Percentiles rank a stretch among this genome's conserved stretches.
These are phyloP conservation scores for Penicillium hordei DNA, from an alignment of 2,329 filamentous ascomycete species.

Conservation along the genomic window DNA sequence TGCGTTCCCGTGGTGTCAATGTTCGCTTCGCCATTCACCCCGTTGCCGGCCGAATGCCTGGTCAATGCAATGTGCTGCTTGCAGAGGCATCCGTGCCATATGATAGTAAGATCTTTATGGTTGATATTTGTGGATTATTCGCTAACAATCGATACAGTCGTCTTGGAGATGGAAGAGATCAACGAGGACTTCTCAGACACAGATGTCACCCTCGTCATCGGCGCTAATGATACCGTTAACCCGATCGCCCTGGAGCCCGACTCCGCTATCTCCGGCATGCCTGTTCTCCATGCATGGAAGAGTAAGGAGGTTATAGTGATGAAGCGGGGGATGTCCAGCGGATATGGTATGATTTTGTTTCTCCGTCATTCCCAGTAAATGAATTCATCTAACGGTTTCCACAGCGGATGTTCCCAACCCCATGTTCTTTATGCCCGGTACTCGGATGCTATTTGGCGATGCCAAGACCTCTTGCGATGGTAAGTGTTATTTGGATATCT, in stretches of 20 bases:
- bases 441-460: conserved; percentile 90
- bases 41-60: conserved; percentile 87
- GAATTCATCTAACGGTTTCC: conserved; percentile 7
- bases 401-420: conserved; percentile 84
- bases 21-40: conserved; percentile 90
- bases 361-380: not conserved
- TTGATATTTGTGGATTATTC: too few species aligned
- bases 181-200: conserved; percentile 88
- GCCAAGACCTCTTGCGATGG: conserved; percentile 81
- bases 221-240: conserved; percentile 90
- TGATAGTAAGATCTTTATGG: conserved; percentile 55
- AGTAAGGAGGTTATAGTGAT: conserved; percentile 90
- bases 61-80: conserved; percentile 86
- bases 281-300: conserved; percentile 89
- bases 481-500: conserved; percentile 41
- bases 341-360: conserved; percentile 66
- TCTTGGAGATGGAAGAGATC: conserved; percentile 94
- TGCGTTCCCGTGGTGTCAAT: conserved; percentile 73
- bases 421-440: conserved; percentile 89
- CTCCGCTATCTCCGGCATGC: conserved; percentile 86
- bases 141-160: conserved; percentile 49
- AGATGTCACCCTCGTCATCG: conserved; percentile 83
- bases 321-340: conserved; percentile 87
- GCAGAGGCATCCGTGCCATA: conserved; percentile 87
- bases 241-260: conserved; percentile 82